Evolutionary conservation across 2,329 filamentous ascomycete species (phyloP).

Genomic region (Conoideocrella luteorostrata): DNA sequence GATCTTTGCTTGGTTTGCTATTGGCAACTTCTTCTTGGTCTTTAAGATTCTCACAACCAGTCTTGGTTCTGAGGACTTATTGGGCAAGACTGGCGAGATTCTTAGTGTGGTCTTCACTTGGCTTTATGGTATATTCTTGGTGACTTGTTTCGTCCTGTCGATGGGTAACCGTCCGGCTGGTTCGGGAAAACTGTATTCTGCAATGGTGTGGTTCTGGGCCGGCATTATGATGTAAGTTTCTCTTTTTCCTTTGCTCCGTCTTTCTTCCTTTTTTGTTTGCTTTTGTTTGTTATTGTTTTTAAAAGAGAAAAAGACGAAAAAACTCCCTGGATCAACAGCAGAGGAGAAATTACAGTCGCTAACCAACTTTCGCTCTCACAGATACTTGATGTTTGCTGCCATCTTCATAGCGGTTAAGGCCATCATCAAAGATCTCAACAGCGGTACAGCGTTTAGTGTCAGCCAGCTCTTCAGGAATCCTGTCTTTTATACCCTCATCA

Average conservation of each 20-base stretch:
- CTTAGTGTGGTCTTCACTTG: slow-evolving; percentile 90
- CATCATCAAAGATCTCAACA: slow-evolving; percentile 62
- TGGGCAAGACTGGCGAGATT: slow-evolving; percentile 71
- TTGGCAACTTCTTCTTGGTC: slow-evolving; percentile 98
- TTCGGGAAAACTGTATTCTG: slow-evolving; percentile 88
- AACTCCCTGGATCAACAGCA: no score
- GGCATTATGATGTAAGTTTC: slow-evolving; percentile 77
- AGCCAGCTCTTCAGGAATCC: slow-evolving; percentile 74
- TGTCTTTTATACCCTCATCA: slow-evolving; percentile 88
- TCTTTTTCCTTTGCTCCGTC: background rate
- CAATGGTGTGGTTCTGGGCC: slow-evolving; percentile 98
- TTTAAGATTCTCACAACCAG: slow-evolving; percentile 94
- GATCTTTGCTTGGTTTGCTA: slow-evolving; percentile 98
- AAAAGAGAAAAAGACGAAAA: no score
- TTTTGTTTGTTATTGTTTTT: no score
- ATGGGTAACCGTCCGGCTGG: slow-evolving; percentile 93
- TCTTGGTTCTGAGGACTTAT: slow-evolving; percentile 60
- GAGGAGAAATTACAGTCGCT: no score
- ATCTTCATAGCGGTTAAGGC: slow-evolving; percentile 88
- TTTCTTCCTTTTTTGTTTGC: background rate
- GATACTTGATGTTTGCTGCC: slow-evolving; percentile 89
- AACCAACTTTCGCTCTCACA: slow-evolving; percentile 22
- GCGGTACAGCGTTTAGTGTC: slow-evolving; percentile 59
- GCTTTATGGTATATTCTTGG: slow-evolving; percentile 85
- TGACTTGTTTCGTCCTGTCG: slow-evolving; percentile 91